Evolutionary conservation across 768 basidiomycete species (phyloP), one percentile per base, ranked within the genome.

Genomic region (Russula emetica): DNA sequence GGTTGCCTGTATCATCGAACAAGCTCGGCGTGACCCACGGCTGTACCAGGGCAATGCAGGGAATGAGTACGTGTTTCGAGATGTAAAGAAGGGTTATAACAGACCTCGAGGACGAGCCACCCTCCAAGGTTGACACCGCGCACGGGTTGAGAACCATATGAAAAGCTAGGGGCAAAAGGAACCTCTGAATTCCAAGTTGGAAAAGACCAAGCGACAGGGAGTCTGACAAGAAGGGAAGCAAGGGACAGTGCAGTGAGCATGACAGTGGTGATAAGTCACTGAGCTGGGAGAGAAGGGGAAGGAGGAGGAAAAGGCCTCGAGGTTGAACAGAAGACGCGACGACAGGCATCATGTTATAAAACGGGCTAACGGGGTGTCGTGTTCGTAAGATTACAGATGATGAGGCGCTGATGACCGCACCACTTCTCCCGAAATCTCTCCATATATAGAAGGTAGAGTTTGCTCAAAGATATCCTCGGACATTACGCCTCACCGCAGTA

Each of bases 51-150:
- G 40, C 34, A 50, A 22, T 24, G n/a, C 34, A 51, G 51, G 28
- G 18, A 20, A 45, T 13, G 40, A 40, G 49, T 44, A 36, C 18
- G 7, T 14, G 14, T 20, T 30, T 30, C 13, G 26, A 16, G 34
- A 55, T 16, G 26, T 16, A 38, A 18, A 20, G 58, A 61, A 65
- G 67, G 30, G 20, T 5, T 20, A 42, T 49, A 5, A 67, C 77
- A 32, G 38, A 80, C 82, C 77, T 82, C 82, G 28, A 83, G 74
- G 9, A 84, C 75, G 44, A 84, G 79, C 83, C 83, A 84, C 3
- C 83, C 83, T 32, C 91, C 92, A 30, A 94, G 81, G 75, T 89
- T 93, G 67, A 93, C 92, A 61, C 92, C 92, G 14, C 91, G 84
- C 54, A 93, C 85, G 69, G 85, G 87, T 75, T 83, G 66, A 6